Percentiles rank a stretch among this genome's conserved stretches.
Conservation (phyloP, 805 yeast species). For the Huiozyma sinensis region DNA sequence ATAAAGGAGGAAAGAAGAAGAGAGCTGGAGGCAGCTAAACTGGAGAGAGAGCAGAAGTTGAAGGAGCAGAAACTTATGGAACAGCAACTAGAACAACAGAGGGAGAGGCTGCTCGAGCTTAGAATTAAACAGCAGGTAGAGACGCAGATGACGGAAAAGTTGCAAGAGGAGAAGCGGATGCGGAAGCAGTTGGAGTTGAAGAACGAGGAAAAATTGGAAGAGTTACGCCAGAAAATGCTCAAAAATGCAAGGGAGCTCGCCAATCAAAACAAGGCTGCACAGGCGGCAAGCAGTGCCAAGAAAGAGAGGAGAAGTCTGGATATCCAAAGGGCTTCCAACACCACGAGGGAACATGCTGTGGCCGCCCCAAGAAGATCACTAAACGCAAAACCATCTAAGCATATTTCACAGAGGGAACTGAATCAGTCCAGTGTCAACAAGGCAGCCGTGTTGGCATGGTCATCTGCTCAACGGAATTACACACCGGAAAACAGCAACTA, state of each 20-base stretch:
- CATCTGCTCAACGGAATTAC: background rate
- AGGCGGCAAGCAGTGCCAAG: background rate
- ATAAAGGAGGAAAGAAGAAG: slow-evolving; percentile 13
- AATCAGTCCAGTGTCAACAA: slow-evolving; percentile 3
- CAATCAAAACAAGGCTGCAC: background rate
- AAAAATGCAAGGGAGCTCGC: slow-evolving; percentile 2
- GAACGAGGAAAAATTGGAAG: slow-evolving; percentile 4
- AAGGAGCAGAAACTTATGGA: slow-evolving; percentile 8
- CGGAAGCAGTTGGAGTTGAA: slow-evolving; percentile 3
- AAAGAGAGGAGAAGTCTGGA: slow-evolving; percentile 5
- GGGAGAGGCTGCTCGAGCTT: slow-evolving; percentile 15
- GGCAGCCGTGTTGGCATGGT: slow-evolving; percentile 8
- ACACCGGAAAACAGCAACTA: background rate
- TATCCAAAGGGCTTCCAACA: background rate
- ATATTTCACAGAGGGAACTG: background rate
- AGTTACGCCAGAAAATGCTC: slow-evolving; percentile 1
- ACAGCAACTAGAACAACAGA: slow-evolving; percentile 11
- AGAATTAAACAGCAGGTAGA: slow-evolving; percentile 20
- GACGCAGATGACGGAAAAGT: slow-evolving; percentile 11
- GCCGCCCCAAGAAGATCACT: background rate
- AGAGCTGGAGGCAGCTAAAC: slow-evolving; percentile 4
- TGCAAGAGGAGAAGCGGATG: slow-evolving; percentile 9
- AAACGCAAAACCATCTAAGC: slow-evolving; percentile 1
- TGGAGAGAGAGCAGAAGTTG: slow-evolving; percentile 1
- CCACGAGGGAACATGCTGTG: background rate